A percentile compares a stretch with the other conserved stretches of the same genome.
These are phyloP conservation scores for Emergomyces orientalis DNA, from an alignment of 2,329 filamentous ascomycete species.

Conservation along the genomic window DNA sequence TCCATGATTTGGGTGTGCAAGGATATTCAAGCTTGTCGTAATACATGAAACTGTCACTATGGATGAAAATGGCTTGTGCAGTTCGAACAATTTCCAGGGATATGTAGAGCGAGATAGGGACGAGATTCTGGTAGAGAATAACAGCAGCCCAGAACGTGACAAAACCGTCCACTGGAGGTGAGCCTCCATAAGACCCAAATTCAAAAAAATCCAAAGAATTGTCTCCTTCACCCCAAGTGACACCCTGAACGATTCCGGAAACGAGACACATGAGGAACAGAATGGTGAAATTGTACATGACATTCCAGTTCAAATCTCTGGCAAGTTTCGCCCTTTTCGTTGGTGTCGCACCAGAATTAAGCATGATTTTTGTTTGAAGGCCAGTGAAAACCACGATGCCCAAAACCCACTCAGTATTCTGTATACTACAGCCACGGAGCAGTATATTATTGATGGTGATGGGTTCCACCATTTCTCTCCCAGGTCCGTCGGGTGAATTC, in stretches of 20 bases:
- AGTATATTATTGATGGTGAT: slow-evolving; percentile 93
- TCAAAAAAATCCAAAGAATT: slow-evolving; percentile 77
- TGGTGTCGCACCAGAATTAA: slow-evolving; percentile 91
- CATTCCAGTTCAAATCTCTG: slow-evolving; percentile 91
- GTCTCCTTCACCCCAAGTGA: slow-evolving; percentile 65
- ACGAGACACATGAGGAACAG: slow-evolving; percentile 83
- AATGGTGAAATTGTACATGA: slow-evolving; percentile 91
- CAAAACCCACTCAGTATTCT: slow-evolving; percentile 93
- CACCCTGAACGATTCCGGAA: slow-evolving; percentile 73
- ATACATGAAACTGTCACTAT: slow-evolving; percentile 93
- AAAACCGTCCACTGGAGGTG: slow-evolving; percentile 70
- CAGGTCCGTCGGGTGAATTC: slow-evolving; percentile 51
- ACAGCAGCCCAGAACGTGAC: slow-evolving; percentile 95
- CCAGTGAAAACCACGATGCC: slow-evolving; percentile 92
- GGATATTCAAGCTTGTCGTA: slow-evolving; percentile 90
- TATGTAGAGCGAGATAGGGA: slow-evolving; percentile 96
- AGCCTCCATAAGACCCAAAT: slow-evolving; percentile 69
- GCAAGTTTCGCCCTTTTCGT: slow-evolving; percentile 88
- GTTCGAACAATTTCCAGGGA: slow-evolving; percentile 92
- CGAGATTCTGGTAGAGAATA: slow-evolving; percentile 96
- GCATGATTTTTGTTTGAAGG: slow-evolving; percentile 97
- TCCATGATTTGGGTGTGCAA: slow-evolving; percentile 96
- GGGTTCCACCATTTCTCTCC: slow-evolving; percentile 77
- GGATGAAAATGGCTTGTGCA: slow-evolving; percentile 91
- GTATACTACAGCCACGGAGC: slow-evolving; percentile 81